Evolutionary conservation across 257 asterid species (phyloP), one percentile per base, ranked within the genome.

Genomic region (Solanum tarijense): DNA sequence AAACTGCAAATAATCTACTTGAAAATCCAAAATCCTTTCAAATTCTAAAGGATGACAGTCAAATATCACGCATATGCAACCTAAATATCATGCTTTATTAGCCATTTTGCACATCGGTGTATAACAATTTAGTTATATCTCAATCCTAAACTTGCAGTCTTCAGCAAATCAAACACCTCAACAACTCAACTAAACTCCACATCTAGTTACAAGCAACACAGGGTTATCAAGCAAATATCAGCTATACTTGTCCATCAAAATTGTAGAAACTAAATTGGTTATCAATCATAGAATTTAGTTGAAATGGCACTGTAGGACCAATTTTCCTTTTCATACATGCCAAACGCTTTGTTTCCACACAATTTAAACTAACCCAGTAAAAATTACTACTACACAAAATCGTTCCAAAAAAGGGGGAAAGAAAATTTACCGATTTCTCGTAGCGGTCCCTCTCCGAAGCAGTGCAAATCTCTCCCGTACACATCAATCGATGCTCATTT

Each of bases 361-460:
- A 69, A 69, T 69, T 69, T 69, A 69, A 21, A 36, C 32, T 10
- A 32, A 21, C 3, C 20, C 83, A 5, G 46, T 48, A 12, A 71
- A 79, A 60, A 2, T 41, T 3, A 72, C 3, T 69, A 14, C 38
- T 29, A 69, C 73, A 12, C 35, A 29, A 69, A 66, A 69, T 69
- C 21, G 12, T 48, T 46, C 13, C 27, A 6, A 27, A 46, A 43
- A 48, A 5, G 3, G 62, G 62, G 82, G 32, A 2, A 11, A 55
- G 25, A 58, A 1, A 5, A 72, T 31, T 87, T 93, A 96, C 99
- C 95, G 98, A 90, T 95, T 95, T 96, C 91, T 96, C 98, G 48
- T 95, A 94, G 91, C 98, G 98, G 93, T 96, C 96, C 87, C 98
- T 94, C 93, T 96, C 98, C 10, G 95, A 72, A 87, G 98, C 94